Conservation (phyloP, 176 grass and related monocot species). For the Carex scoparia region DNA sequence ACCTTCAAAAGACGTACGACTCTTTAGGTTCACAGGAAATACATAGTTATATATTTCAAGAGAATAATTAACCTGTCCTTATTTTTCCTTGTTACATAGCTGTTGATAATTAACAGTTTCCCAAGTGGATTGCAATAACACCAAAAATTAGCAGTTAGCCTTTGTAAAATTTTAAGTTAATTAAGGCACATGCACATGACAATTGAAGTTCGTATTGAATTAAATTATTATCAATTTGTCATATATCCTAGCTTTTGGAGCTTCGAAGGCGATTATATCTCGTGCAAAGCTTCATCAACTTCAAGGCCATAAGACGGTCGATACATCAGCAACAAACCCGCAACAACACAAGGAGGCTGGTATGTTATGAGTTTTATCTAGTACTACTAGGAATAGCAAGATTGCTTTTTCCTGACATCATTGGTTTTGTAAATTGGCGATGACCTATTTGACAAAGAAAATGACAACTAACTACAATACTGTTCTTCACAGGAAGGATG, state of each 20-base stretch:
- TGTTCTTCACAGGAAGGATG: conserved; percentile 48
- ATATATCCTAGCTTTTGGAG: conserved; percentile 17
- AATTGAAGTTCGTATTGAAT: background rate
- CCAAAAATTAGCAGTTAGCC: background rate
- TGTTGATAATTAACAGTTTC: background rate
- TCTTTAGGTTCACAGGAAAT: background rate
- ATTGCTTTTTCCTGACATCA: background rate
- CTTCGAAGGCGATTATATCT: conserved; percentile 7
- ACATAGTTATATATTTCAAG: background rate
- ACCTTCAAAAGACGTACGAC: conserved; percentile 55
- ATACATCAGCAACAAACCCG: background rate
- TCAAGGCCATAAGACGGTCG: background rate
- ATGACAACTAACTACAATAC: background rate
- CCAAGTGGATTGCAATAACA: background rate
- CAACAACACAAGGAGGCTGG: background rate
- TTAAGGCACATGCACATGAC: background rate
- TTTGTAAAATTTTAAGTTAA: background rate
- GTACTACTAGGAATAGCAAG: background rate
- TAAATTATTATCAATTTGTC: background rate
- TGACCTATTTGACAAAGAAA: background rate
- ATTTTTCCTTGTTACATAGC: background rate
- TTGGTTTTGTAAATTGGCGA: background rate
- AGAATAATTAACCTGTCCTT: background rate
- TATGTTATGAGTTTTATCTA: background rate
- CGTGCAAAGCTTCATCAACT: conserved; percentile 15